Evolutionary conservation across 2,329 filamentous ascomycete species (phyloP), one percentile per base, ranked within the genome.

Genomic region (Ambrosiella beaveri): DNA sequence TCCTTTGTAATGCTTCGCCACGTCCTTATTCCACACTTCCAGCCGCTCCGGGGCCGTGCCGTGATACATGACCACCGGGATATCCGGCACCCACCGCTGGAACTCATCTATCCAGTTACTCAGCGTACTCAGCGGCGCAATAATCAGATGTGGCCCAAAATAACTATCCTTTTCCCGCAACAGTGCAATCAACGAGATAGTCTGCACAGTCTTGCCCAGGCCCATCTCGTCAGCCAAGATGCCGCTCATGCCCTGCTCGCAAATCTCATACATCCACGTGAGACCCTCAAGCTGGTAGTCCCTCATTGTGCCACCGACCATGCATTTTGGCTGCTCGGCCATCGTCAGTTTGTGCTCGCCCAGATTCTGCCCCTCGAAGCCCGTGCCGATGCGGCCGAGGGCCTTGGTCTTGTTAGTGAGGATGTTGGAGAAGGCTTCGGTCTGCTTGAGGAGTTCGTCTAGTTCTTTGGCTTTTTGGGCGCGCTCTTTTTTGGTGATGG

Each of bases 81-180:
- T 91, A 1, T 78, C 79, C 0, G 93, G 93, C 0, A 88, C 88
- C 89, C 90, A 98, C 64, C 85, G 85, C 39, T 82, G 76, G 64
- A 97, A 96, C 65, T 98, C 93, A 47, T 93, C 86, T 47, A 95
- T 84, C 93, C 93, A 98, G 67, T 97, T 98, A 44, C 85, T 89
- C 0, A 96, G 77, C 0, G 93, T 97, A 65, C 89, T 96, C 3
- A 97, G 71, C 0, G 93, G 93, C 0, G 90, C 89, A 6, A 93
- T 84, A 57, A 98, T 88, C 19, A 98, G 71, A 66, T 96, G 95
- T 0, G 93, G 93, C 0, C 93, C 93, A 1, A 79, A 72, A 56
- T 93, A 89, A 6, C 83, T 78, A 53, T 91, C 88, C 63, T 91
- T 85, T 65, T 97, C 90, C 63, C 91, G 82, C 12, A 97, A 73